Conservation (phyloP, 1,139 yeast species). For the Kluyveromyces marxianus region DNA sequence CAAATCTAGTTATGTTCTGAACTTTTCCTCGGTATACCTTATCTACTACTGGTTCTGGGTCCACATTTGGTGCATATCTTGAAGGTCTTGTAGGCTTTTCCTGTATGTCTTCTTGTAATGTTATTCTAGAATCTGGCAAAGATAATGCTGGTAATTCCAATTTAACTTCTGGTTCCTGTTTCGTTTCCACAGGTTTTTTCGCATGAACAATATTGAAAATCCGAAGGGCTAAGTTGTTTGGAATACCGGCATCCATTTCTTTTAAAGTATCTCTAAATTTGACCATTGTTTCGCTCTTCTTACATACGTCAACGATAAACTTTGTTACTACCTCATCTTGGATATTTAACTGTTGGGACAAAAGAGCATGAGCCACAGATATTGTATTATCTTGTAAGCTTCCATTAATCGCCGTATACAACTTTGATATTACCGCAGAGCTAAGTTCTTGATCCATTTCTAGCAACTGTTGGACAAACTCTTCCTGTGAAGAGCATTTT, state of each 20-base stretch:
- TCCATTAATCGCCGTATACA: constrained; percentile 8
- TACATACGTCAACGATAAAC: constrained; percentile 46
- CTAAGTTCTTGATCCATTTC: constrained; percentile 16
- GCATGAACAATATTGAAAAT: constrained; percentile 8
- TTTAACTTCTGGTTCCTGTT: constrained; percentile 10
- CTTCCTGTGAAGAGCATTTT: constrained; percentile 8
- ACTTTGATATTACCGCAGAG: constrained; percentile 6
- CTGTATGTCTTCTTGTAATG: constrained; percentile 16
- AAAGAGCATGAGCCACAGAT: constrained; percentile 4
- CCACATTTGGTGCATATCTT: constrained; percentile 14
- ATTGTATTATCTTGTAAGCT: neutral
- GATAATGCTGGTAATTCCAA: constrained; percentile 8
- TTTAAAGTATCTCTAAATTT: constrained; percentile 39
- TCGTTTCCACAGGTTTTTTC: neutral
- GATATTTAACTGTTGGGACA: constrained; percentile 18
- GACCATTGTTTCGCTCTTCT: constrained; percentile 30
- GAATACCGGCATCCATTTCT: constrained; percentile 60
- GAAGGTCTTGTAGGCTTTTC: constrained; percentile 10
- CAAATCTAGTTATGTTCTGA: constrained; percentile 54
- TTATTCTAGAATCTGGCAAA: constrained; percentile 14
- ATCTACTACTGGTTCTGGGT: constrained; percentile 34
- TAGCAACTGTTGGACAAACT: constrained; percentile 11
- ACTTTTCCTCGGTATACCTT: constrained; percentile 55
- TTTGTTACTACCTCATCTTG: constrained; percentile 48
- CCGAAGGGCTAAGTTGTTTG: constrained; percentile 19